phyloP scores from a whole-genome alignment of 495 filamentous ascomycete genomes.

The Bryoglossum gracile region DNA sequence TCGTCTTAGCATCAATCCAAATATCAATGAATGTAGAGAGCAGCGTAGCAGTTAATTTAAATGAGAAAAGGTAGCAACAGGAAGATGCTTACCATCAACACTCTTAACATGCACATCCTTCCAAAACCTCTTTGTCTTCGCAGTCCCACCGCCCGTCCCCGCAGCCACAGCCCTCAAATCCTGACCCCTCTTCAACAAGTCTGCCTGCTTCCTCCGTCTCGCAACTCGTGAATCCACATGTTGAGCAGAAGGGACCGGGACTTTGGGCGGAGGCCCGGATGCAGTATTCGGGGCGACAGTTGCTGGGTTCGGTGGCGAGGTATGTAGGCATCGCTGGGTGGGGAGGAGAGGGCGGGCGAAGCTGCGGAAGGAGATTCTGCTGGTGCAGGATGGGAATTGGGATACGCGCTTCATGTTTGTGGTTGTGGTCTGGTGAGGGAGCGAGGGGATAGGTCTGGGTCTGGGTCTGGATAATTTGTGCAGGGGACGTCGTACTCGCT shows the following conservation, averaged over 20 bases:
- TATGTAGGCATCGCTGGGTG: constrained; percentile 33
- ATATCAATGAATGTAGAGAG: no score
- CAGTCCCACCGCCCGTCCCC: constrained; percentile 26
- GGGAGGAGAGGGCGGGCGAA: constrained; percentile 5
- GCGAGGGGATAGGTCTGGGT: no score
- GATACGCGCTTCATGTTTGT: constrained; percentile 31
- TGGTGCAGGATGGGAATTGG: constrained; percentile 25
- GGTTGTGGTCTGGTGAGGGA: not conserved
- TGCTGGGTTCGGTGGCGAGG: constrained; percentile 32
- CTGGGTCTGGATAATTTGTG: no score
- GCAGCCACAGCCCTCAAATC: constrained; percentile 36
- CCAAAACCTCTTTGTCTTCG: constrained; percentile 72
- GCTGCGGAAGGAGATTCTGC: constrained; percentile 15
- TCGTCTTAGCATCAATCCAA: no score
- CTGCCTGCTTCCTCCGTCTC: constrained; percentile 47
- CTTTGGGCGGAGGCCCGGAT: constrained; percentile 75
- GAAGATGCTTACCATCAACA: constrained; percentile 36
- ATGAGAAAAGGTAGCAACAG: no score
- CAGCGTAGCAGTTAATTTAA: no score
- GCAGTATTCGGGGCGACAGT: constrained; percentile 60
- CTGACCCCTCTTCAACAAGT: constrained; percentile 42
- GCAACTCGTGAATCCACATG: constrained; percentile 43
- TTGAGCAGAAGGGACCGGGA: constrained; percentile 53
- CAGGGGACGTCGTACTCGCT: no score
- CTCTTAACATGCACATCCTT: constrained; percentile 63